phyloP scores from a whole-genome alignment of 2,329 filamentous ascomycete genomes.

The Fusarium oxysporum region DNA sequence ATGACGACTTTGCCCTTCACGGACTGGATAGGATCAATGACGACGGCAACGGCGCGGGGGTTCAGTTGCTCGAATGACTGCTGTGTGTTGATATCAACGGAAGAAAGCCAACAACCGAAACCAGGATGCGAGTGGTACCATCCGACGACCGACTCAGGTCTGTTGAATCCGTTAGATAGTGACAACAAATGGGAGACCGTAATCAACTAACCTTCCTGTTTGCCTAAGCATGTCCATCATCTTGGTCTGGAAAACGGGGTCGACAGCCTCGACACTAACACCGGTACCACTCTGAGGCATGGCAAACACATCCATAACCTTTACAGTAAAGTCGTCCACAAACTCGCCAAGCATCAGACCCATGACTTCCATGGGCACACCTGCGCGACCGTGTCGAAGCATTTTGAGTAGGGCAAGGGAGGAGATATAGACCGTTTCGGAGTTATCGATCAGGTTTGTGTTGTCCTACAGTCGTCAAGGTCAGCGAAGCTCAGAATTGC shows the following conservation, averaged over 20 bases:
- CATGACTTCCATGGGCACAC: slow-evolving; percentile 99
- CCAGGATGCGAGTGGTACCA: slow-evolving; percentile 99
- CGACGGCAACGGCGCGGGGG: slow-evolving; percentile 94
- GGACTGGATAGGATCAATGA: slow-evolving; percentile 98
- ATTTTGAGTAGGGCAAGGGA: slow-evolving; percentile 98
- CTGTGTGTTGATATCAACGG: slow-evolving; percentile 99
- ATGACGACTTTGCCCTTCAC: slow-evolving; percentile 99
- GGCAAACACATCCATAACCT: slow-evolving; percentile 97
- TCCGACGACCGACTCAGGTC: slow-evolving; percentile 95
- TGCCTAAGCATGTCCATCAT: slow-evolving; percentile 99
- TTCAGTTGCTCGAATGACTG: slow-evolving; percentile 99
- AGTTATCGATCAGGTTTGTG: slow-evolving; percentile 94
- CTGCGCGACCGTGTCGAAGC: slow-evolving; percentile 95
- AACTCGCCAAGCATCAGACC: slow-evolving; percentile 99
- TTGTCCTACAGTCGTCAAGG: slow-evolving; percentile 74
- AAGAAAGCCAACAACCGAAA: slow-evolving; percentile 99
- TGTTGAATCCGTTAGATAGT: slow-evolving; percentile 52
- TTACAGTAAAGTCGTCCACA: slow-evolving; percentile 98
- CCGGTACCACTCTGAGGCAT: slow-evolving; percentile 99
- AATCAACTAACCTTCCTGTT: slow-evolving; percentile 81
- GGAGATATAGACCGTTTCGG: slow-evolving; percentile 99
- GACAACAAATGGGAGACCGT: neutral
- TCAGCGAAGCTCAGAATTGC: slow-evolving; percentile 14
- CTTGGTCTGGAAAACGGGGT: slow-evolving; percentile 98
- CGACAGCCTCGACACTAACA: slow-evolving; percentile 97